phyloP scores from a whole-genome alignment of 257 asterid species.

The Solanum neorickii region DNA sequence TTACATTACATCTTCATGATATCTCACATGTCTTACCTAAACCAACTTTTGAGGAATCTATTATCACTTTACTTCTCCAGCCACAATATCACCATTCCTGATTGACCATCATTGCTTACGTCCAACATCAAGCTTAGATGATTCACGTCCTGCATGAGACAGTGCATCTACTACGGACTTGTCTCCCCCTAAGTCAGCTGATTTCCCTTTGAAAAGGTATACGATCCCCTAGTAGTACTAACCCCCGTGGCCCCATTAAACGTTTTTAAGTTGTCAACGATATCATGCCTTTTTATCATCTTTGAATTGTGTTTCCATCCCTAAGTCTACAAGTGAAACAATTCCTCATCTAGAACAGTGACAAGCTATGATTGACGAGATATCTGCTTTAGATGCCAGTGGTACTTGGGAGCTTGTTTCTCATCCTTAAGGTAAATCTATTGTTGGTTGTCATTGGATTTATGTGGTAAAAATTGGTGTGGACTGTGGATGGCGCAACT shows the following conservation, averaged over 20 bases:
- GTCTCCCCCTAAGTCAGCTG: not conserved
- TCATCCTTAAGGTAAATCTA: not conserved
- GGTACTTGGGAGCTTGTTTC: not conserved
- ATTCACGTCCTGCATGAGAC: not conserved
- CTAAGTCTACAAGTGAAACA: not conserved
- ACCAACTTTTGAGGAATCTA: not conserved
- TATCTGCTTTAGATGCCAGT: not conserved
- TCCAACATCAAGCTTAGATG: not conserved
- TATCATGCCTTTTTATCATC: not conserved
- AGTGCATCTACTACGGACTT: not conserved
- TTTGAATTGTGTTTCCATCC: not conserved
- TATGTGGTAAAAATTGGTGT: not conserved
- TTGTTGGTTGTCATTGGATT: not conserved
- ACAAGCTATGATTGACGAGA: not conserved
- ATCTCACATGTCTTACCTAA: not conserved
- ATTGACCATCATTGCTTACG: not conserved
- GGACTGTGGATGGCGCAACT: not conserved
- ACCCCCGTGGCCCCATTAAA: not conserved
- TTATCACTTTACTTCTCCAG: not conserved
- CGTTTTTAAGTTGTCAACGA: not conserved
- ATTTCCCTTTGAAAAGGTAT: not conserved
- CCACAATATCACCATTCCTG: not conserved
- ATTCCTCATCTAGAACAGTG: not conserved
- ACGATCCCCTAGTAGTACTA: not conserved
- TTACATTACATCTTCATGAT: not conserved